Base-by-base conservation (phyloP, 176 grass and related monocot genomes). In the Bonia amplexicaulis region DNA sequence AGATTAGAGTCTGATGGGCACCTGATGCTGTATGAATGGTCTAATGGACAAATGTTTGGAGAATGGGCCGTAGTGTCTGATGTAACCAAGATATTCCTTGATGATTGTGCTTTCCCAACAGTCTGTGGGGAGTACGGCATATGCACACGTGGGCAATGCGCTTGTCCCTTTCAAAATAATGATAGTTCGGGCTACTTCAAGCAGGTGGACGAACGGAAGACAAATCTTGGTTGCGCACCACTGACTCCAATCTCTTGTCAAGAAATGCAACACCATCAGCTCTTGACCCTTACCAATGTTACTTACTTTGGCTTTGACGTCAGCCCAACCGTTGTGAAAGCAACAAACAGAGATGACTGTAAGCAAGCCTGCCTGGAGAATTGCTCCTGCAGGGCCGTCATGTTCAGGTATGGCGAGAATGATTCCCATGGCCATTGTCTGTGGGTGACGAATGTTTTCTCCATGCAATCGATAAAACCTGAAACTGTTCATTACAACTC, bases 161-260 rank as follows among this genome's bases (percentile, higher is more conserved):
- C n/a, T n/a, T n/a, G n/a, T n/a, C n/a, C n/a, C n/a, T n/a, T n/a
- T n/a, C n/a, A n/a, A n/a, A n/a, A n/a, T n/a, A n/a, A n/a, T n/a
- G n/a, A n/a, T n/a, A n/a, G n/a, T n/a, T n/a, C n/a, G n/a, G n/a
- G n/a, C n/a, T n/a, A n/a, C n/a, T n/a, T n/a, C n/a, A n/a, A n/a
- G n/a, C n/a, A 15, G 2, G 35, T 89, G 5, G 69, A 94, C 41
- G 65, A 60, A 12, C 6, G 61, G 64, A 85, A 87, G 63, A 42
- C 80, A 11, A 87, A 89, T 66, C 55, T 82, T 16, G 93, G 91
- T 31, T 96, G 93, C 54, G 11, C 25, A 33, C 86, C 54, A n/a
- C n/a, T n/a, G n/a, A n/a, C n/a, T n/a, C n/a, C n/a, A n/a, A 80
- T 96, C 41, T 85, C 86, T 39, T 93, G 93, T 60, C 60, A 85